These are phyloP conservation scores for Pugionium cornutum DNA, from an alignment of 345 rosid genomes.

Conservation along the genomic window DNA sequence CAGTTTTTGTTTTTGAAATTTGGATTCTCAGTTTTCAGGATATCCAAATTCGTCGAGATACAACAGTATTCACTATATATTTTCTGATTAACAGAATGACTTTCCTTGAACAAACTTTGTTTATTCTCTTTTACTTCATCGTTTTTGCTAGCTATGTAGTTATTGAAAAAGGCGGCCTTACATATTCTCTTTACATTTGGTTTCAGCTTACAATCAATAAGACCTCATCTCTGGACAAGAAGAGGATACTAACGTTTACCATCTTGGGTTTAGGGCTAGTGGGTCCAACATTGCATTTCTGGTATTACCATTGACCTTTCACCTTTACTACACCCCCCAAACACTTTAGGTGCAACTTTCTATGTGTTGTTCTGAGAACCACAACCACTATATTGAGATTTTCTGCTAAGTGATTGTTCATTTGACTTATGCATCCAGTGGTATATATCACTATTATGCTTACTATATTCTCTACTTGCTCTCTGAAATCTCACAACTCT, in stretches of 20 bases:
- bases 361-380: background rate
- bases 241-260: slow-evolving; percentile 67
- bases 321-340: background rate
- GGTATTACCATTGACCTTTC: slow-evolving; percentile 50
- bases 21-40: too few species aligned
- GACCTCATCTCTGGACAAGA: slow-evolving; percentile 66
- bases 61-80: too few species aligned
- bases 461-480: slow-evolving; percentile 12
- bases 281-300: slow-evolving; percentile 90
- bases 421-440: background rate
- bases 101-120: too few species aligned
- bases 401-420: slow-evolving; percentile 7
- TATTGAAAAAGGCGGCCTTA: background rate
- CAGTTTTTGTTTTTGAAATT: too few species aligned
- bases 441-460: background rate
- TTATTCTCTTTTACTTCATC: too few species aligned
- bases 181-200: slow-evolving; percentile 23
- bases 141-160: background rate
- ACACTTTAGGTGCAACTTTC: slow-evolving; percentile 11
- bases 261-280: slow-evolving; percentile 77
- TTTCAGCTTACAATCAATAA: slow-evolving; percentile 71
- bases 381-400: too few species aligned
- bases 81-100: too few species aligned
- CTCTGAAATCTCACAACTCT: slow-evolving; percentile 5
- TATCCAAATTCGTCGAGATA: too few species aligned